These are phyloP conservation scores for Pythium rhizo-oryzae DNA, from an alignment of 352 stramenopile species.

Conservation along the genomic window DNA sequence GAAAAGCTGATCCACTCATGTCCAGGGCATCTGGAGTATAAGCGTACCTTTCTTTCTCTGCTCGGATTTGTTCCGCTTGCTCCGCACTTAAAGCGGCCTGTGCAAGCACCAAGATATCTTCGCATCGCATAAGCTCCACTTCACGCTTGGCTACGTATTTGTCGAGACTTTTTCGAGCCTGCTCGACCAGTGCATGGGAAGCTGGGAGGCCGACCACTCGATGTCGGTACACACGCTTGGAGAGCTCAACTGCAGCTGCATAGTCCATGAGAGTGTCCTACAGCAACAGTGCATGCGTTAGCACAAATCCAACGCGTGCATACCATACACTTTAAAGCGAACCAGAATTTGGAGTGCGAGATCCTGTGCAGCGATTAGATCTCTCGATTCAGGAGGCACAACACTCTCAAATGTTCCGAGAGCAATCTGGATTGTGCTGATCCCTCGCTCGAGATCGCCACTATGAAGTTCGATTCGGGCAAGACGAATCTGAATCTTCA, in stretches of 20 bases:
- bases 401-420: constrained; percentile 32
- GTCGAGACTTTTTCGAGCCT: constrained; percentile 10
- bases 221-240: constrained; percentile 5
- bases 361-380: constrained; percentile 41
- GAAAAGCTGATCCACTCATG: background rate
- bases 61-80: background rate
- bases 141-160: constrained; percentile 29
- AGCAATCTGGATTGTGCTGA: constrained; percentile 22
- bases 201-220: constrained; percentile 6
- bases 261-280: constrained; percentile 22
- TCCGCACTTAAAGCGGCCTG: constrained; percentile 10
- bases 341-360: constrained; percentile 55
- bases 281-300: background rate
- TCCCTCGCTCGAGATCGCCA: constrained; percentile 20
- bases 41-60: constrained; percentile 20
- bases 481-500: constrained; percentile 56
- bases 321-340: background rate
- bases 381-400: constrained; percentile 42
- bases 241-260: constrained; percentile 13
- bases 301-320: too few species aligned
- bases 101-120: constrained; percentile 17
- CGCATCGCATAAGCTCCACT: constrained; percentile 1
- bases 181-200: constrained; percentile 10
- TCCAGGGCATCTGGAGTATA: too few species aligned
- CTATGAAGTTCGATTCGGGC: constrained; percentile 28